Evolutionary conservation across 805 yeast species (phyloP), one percentile per base, ranked within the genome.

Genomic region (Blastobotrys chiropterorum): DNA sequence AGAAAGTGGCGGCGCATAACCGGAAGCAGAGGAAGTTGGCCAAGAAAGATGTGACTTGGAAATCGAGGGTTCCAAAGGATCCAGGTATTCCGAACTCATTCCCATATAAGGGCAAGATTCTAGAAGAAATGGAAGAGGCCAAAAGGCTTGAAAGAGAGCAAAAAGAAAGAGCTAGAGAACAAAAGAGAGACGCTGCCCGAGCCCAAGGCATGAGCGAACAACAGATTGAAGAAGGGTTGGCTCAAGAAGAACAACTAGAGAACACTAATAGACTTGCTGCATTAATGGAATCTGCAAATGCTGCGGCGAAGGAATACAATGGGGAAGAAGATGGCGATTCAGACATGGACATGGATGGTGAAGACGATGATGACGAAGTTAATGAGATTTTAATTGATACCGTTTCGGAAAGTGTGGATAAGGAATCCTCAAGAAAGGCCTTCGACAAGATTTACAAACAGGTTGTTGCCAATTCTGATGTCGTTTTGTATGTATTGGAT

Each of bases 21-120:
- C 82, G 95, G 70, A 94, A 94, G 67, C 85, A 86, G 67, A 79
- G 77, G 62, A 94, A 94, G 72, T 59, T 67, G 21, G 79, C 96
- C 16, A 94, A 94, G 77, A 90, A 81, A 66, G 97, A 92, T 68
- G 81, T 81, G 2, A 94, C 98, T 14, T 94, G 99, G 99, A 89
- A 80, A 67, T 86, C 96, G 15, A 82, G 83, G 63, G 71, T 72
- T 52, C 81, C 80, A 63, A 92, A 88, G 71, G 97, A 90, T 67
- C 90, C 92, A 8, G 98, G 98, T 58, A 92, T 94, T 61, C 99
- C 99, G 52, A 75, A 95, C 49, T 82, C 84, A 62, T 94, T 90
- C 78, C 99, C 99, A 34, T 94, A 90, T 74, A 94, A 92, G 69
- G 95, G 86, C 57, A 79, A 80, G 68, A 81, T 94, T 53, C 72